A percentile compares a stretch with the other conserved stretches of the same genome.
These are phyloP conservation scores for Primulina tabacum DNA, from an alignment of 257 asterid genomes.

Conservation along the genomic window DNA sequence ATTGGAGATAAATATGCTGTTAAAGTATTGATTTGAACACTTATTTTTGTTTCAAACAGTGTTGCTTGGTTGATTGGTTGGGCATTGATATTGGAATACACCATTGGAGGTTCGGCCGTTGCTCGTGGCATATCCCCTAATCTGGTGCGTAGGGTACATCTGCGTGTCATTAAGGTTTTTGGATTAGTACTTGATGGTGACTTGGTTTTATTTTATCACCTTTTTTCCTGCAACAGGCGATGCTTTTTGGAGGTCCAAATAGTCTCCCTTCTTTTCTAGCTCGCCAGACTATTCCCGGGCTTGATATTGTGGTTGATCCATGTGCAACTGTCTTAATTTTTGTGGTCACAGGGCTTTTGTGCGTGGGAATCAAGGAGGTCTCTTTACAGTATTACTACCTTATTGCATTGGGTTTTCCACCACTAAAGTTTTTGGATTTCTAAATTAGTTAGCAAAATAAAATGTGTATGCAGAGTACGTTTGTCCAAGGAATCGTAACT, in stretches of 20 bases:
- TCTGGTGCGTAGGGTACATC: conserved; percentile 62
- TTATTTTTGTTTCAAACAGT: conserved; percentile 41
- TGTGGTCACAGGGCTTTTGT: conserved; percentile 74
- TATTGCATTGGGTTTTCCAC: background rate
- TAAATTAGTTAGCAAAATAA: conserved; percentile 14
- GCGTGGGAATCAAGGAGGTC: conserved; percentile 96
- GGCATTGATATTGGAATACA: conserved; percentile 92
- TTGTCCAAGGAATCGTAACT: conserved; percentile 90
- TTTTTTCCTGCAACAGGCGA: conserved; percentile 48
- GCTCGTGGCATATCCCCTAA: conserved; percentile 99
- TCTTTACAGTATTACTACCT: conserved; percentile 16
- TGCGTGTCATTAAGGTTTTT: background rate
- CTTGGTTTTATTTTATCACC: conserved; percentile 12
- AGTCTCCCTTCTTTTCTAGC: conserved; percentile 77
- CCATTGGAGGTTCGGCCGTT: conserved; percentile 98
- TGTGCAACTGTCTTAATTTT: conserved; percentile 82
- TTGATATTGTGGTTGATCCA: conserved; percentile 77
- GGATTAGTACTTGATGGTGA: background rate
- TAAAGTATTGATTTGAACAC: conserved; percentile 18
- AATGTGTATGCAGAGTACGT: conserved; percentile 59
- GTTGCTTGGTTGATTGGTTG: conserved; percentile 98
- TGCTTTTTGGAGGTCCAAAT: conserved; percentile 84
- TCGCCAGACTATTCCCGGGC: conserved; percentile 85
- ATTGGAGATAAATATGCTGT: background rate
- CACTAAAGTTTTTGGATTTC: conserved; percentile 13